Base-by-base conservation (phyloP, 129 eudicot genomes). In the sunflower (Helianthus annuus) region DNA sequence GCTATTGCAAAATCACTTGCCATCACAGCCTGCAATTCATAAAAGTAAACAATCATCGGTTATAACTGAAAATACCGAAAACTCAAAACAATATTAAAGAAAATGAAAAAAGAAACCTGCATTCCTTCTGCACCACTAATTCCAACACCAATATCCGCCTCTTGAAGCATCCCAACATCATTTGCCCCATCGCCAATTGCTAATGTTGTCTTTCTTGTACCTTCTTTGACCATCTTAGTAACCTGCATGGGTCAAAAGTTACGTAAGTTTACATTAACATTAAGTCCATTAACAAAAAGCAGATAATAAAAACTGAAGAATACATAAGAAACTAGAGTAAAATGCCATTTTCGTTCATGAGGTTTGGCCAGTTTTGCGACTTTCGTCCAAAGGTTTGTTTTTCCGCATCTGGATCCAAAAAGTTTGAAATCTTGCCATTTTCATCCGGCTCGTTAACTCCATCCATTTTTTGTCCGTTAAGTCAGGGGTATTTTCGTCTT, bases 91-190 rank as follows among this genome's bases (percentile, higher is more conserved):
- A 44, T 22, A 10, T 1, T 32, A 38, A 61, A 44, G 51, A 78
- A 24, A 49, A 11, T 67, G 32, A 27, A 59, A 48, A 32, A 63
- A 55, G 36, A 60, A 14, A 95, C 99, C 99, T 95, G 99, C 99
- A 95, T 95, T 70, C 99, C 99, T 79, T 95, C 99, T 24, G 85
- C 96, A 42, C 99, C 99, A 78, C 95, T 88, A 27, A 95, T 95
- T 78, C 99, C 99, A 53, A 95, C 95, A 45, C 99, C 99, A 76
- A 95, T 88, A 79, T 95, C 96, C 81, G 99, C 99, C 73, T 95
- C 99, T 86, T 95, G 99, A 86, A 95, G 95, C 99, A 94, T 94
- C 76, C 99, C 96, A 54, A 94, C 99, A 81, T 94, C 98, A 79
- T 93, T 93, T 78, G 98, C 98, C 61, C 98, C 98, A 62, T 93